Evolutionary conservation across 2,329 filamentous ascomycete species (phyloP).

Genomic region (Fusarium sp.): DNA sequence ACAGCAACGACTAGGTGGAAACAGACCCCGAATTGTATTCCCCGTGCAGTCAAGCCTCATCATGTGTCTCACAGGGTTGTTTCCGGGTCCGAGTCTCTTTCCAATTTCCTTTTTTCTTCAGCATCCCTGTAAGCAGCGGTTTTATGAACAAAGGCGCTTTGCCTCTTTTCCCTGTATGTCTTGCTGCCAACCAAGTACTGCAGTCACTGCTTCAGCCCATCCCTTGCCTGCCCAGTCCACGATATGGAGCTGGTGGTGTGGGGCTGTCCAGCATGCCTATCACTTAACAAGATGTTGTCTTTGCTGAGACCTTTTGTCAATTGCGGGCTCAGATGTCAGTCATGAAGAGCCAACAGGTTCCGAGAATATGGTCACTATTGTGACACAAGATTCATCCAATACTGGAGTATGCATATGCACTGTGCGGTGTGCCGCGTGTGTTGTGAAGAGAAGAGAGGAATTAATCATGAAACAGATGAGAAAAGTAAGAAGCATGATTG

Average conservation of each 20-base stretch:
- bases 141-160: neutral
- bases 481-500: neutral
- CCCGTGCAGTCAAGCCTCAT: conserved; percentile 7
- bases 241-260: conserved; percentile 15
- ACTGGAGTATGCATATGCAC: neutral
- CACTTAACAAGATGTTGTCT: neutral
- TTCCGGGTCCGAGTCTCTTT: neutral
- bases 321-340: conserved; percentile 36
- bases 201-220: neutral
- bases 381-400: neutral
- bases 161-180: neutral
- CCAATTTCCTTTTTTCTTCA: conserved; percentile 15
- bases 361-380: conserved; percentile 6
- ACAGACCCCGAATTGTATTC: neutral
- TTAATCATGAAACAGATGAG: neutral
- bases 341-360: conserved; percentile 24
- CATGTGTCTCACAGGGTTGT: conserved; percentile 4
- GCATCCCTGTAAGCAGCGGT: neutral
- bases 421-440: neutral
- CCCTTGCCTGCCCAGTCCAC: neutral
- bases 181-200: neutral
- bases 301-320: neutral
- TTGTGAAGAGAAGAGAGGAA: neutral
- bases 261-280: neutral
- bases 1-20: neutral